A percentile compares a stretch with the other conserved stretches of the same genome.
These are phyloP conservation scores for Lentinula sp. DNA, from an alignment of 768 basidiomycete genomes.

Conservation along the genomic window DNA sequence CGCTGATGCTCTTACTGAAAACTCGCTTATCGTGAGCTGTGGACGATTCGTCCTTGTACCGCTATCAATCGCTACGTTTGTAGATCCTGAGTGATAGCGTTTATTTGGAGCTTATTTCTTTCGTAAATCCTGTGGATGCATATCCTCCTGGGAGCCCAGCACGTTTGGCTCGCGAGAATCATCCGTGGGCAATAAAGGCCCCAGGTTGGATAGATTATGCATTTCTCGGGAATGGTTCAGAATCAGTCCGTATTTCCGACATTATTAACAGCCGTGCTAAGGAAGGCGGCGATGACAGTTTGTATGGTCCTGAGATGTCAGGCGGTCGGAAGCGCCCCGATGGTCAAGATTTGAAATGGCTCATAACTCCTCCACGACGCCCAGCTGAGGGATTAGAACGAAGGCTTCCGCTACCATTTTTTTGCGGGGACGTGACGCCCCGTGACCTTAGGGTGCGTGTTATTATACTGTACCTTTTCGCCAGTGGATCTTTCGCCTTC, in stretches of 20 bases:
- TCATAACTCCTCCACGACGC: conserved; percentile 37
- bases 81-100: conserved; percentile 51
- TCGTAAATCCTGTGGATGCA: conserved; percentile 46
- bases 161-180: conserved; percentile 33
- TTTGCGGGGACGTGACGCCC: conserved; percentile 69
- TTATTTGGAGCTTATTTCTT: conserved; percentile 69
- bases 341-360: conserved; percentile 52
- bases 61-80: not conserved
- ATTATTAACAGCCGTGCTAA: conserved; percentile 50
- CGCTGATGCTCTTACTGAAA: conserved; percentile 54
- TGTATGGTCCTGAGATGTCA: conserved; percentile 37
- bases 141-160: conserved; percentile 48
- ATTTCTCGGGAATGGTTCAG: conserved; percentile 47
- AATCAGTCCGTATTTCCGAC: conserved; percentile 35
- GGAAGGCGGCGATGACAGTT: conserved; percentile 27
- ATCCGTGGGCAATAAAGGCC: conserved; percentile 47
- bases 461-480: not conserved
- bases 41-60: conserved; percentile 10
- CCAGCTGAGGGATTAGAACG: not conserved
- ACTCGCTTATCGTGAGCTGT: conserved; percentile 49
- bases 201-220: conserved; percentile 69
- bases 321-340: conserved; percentile 56
- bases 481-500: not conserved
- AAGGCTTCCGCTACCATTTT: conserved; percentile 52
- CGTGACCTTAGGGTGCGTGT: conserved; percentile 49